phyloP scores from a whole-genome alignment of 768 basidiomycete genomes.

The Podaxis sp. region DNA sequence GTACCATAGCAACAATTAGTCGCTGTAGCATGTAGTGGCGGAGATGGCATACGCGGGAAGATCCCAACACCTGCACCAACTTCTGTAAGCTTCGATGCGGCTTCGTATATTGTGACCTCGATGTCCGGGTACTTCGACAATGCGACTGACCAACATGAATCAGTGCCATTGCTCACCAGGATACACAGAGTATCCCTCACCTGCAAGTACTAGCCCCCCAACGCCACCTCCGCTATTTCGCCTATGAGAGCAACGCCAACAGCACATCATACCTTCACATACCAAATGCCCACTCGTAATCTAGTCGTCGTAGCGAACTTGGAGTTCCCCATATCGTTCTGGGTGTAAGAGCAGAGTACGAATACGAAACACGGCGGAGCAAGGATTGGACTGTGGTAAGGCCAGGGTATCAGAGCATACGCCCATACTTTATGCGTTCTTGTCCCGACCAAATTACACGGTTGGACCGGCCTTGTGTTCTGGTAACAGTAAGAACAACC shows the following conservation, averaged over 20 bases:
- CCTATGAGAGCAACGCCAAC: constrained; percentile 17
- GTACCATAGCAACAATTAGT: constrained; percentile 12
- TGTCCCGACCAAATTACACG: constrained; percentile 34
- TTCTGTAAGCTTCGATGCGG: constrained; percentile 46
- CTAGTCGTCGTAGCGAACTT: constrained; percentile 26
- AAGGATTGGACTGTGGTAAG: constrained; percentile 12
- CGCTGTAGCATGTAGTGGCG: neutral
- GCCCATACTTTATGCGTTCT: constrained; percentile 35
- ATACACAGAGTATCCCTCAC: constrained; percentile 19
- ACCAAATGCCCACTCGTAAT: constrained; percentile 58
- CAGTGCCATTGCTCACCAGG: constrained; percentile 12
- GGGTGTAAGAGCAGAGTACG: constrained; percentile 9
- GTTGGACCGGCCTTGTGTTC: constrained; percentile 41
- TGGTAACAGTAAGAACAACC: constrained; percentile 30
- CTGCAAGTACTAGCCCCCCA: constrained; percentile 45
- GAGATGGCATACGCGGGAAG: constrained; percentile 38
- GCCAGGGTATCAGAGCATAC: constrained; percentile 22
- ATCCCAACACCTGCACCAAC: constrained; percentile 63
- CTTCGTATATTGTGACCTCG: constrained; percentile 57
- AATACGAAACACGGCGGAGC: neutral
- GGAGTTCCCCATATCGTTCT: constrained; percentile 3
- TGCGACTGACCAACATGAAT: constrained; percentile 29
- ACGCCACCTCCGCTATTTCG: constrained; percentile 48
- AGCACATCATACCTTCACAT: constrained; percentile 20
- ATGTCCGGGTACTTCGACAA: constrained; percentile 50